A percentile compares a stretch with the other conserved stretches of the same genome.
These are phyloP conservation scores for Santalum album DNA, from an alignment of 164 flowering plant species.

Conservation along the genomic window DNA sequence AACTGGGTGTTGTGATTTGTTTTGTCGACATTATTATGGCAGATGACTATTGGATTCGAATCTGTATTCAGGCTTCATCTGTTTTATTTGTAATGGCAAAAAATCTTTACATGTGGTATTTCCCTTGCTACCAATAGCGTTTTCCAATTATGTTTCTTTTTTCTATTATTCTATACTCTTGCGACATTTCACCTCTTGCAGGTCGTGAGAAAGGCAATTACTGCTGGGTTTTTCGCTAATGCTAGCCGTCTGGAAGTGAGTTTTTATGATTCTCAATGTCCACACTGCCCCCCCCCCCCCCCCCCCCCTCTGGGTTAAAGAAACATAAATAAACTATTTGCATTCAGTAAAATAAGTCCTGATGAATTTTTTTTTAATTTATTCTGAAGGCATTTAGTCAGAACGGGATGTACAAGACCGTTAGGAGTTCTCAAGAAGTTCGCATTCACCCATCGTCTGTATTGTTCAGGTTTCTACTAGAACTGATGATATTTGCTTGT, in stretches of 20 bases:
- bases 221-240: slow-evolving; percentile 95
- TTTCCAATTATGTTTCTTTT: not conserved
- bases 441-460: slow-evolving; percentile 97
- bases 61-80: too few species aligned
- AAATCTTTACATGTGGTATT: too few species aligned
- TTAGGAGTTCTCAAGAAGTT: slow-evolving; percentile 82
- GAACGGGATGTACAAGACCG: slow-evolving; percentile 78
- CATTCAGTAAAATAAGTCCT: not conserved
- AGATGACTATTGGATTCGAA: too few species aligned
- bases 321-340: not conserved
- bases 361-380: slow-evolving; percentile 1
- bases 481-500: not conserved
- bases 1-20: too few species aligned
- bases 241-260: slow-evolving; percentile 90
- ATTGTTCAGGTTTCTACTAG: slow-evolving; percentile 65
- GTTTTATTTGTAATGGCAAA: too few species aligned
- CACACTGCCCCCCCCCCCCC: too few species aligned
- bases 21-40: too few species aligned
- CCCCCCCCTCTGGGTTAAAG: too few species aligned
- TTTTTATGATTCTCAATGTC: too few species aligned
- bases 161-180: too few species aligned
- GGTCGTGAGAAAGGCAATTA: slow-evolving; percentile 78
- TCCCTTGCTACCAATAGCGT: not conserved
- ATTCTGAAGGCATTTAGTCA: slow-evolving; percentile 54
- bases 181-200: too few species aligned